Evolutionary conservation across 2,329 filamentous ascomycete genomes (phyloP), one percentile per base, ranked within the genome.

Genomic region (Stagonosporopsis vannaccii): DNA sequence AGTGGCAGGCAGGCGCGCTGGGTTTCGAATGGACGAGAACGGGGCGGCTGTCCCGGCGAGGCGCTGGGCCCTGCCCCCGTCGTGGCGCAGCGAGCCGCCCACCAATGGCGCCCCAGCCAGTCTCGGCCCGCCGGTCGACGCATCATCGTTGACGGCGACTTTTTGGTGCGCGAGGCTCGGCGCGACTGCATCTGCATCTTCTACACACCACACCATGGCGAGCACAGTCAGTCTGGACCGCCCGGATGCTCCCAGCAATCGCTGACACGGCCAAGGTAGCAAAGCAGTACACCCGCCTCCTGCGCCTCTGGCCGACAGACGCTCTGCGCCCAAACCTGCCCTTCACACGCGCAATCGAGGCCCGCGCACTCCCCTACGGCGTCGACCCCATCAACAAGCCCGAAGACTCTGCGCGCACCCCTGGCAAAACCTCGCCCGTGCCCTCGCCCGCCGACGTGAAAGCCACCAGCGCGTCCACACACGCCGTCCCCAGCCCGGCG

Each of bases 241-340:
- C 3, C 13, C 3, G 17, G 4, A 1, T 1, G 8, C 43, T 2
- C n/a, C 20, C 3, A 3, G 4, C 26, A 13, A 20, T 9, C 20
- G 7, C 51, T n/a, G 33, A 43, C 28, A 37, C 6, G 9, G 4
- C 13, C 35, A n/a, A 65, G 63, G 73, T 80, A 63, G 65, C 74
- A 65, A 77, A 78, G 55, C 80, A 83, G 70, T 84, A 83, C 73
- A 70, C 77, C 12, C 80, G 82, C 67, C 76, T 82, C 63, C 71
- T 82, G 51, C 58, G 72, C 53, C 76, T 76, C 67, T 84, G 82
- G 82, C 82, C 82, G 23, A 74, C 75, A 56, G 82, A 84, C 69
- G 66, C 71, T 35, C 77, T 84, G 33, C 81, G 82, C 23, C 82
- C 82, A 13, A 75, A 78, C 57, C 68, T 80, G 48, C 72, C 75